Base-by-base conservation (phyloP, 805 yeast genomes). In the Teunomyces tritomae region DNA sequence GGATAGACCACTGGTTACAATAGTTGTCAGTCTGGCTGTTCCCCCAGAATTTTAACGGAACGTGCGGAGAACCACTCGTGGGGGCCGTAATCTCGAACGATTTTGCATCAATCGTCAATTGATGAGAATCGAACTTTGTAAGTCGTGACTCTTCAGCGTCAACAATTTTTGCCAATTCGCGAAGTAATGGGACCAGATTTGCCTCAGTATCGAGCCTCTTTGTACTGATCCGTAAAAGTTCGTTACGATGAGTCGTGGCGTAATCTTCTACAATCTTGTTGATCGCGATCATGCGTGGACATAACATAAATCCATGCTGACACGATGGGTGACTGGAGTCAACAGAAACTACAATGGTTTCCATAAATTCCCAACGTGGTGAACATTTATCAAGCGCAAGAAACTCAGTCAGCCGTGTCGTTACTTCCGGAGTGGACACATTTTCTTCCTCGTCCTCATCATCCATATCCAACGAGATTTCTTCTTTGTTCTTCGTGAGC, bases 301-400 rank as follows among this genome's bases (percentile, higher is more conserved):
- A 71, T 45, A 63, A 62, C 47, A 49, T 61, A 5, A 73, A 52
- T 7, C 48, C 51, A 2, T 34, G 11, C 26, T 10, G 5, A 5
- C 24, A 39, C 0, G 62, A 57, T 3, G 55, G 52, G 46, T 61
- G 66, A 9, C 27, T 26, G 1, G 37, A 9, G 29, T 54, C 46
- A 17, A 28, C 44, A 2, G 47, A 63, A 56, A 26, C 30, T 10
- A 68, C 56, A 4, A 82, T 20, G 3, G 78, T 56, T 49, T 84
- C 85, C 8, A 89, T 52, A 58, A 77, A 88, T 20, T 69, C 58
- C 17, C 96, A 70, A 13, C 74, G 67, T 1, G 89, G 89, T 1
- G 87, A 68, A 56, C 96, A 89, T 63, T 92, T 92, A 61, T 91
- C 97, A 26, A 92, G 71, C 0, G 98, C 94, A 28, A 88, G 64